Evolutionary conservation across 2,329 filamentous ascomycete genomes (phyloP), one percentile per base, ranked within the genome.

Genomic region (Xylariaceae sp.): DNA sequence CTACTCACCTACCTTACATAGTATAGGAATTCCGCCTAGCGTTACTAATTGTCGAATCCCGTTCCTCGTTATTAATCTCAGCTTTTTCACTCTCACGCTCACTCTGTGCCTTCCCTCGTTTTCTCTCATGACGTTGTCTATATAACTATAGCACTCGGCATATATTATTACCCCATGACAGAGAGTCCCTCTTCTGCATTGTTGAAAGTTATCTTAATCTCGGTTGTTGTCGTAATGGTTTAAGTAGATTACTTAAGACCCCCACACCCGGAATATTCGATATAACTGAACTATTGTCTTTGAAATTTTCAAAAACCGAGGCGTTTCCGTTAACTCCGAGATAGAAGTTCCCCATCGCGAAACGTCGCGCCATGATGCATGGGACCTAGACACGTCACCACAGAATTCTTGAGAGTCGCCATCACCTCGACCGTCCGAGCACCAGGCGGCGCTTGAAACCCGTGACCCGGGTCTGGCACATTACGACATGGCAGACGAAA

Each of bases 401-500:
- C 43, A 7, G 50, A 30, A 35, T 8, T 44, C n/a, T 8, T 26
- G 34, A 26, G 44, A 31, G 19, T 39, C 19, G 43, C 6, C 9
- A 27, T 42, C 26, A 31, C 27, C 29, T 52, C 19, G 12, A 39
- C 42, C 41, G 47, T n/a, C 41, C 45, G 8, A 37, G 48, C 5
- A 41, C 34, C 4, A 39, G 45, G 47, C 32, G 40, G 43, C 41
- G 46, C 29, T 47, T 19, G 6, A 39, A 51, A 30, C 34, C 8
- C 35, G 35, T 37, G 35, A 37, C 12, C 48, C 51, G 19, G 49
- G 47, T 30, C 26, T 26, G 26, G 40, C 39, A 40, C n/a, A 34
- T 12, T 44, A 51, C 57, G 62, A 32, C 45, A 69, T 70, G 68
- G 62, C 67, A 53, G 55, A 63, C 61, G 60, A 63, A 47, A 65